Conservation (phyloP, 331 rosid species). For the Malus hybrid region DNA sequence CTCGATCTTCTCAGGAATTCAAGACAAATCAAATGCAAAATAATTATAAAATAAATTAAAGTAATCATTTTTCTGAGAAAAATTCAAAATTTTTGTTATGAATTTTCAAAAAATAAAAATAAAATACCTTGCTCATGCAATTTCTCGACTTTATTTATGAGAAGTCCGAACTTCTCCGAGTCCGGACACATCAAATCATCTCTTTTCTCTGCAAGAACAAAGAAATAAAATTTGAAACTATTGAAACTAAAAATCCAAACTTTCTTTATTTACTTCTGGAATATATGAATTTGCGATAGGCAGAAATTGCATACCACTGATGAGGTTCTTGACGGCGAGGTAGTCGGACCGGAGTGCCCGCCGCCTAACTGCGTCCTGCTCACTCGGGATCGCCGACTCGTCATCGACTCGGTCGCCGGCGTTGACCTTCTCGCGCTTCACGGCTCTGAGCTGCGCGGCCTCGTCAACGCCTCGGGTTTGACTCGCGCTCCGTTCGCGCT, state of each 20-base stretch:
- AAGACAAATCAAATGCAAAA: neutral
- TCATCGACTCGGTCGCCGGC: conserved; percentile 3
- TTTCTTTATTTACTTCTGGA: neutral
- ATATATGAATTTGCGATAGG: neutral
- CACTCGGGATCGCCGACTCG: conserved; percentile 12
- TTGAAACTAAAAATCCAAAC: neutral
- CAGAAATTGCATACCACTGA: conserved; percentile 28
- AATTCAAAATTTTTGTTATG: neutral
- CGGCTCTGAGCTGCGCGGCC: conserved; percentile 7
- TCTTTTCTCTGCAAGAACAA: conserved; percentile 38
- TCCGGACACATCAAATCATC: conserved; percentile 45
- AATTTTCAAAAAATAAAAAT: neutral
- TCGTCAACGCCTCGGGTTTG: conserved; percentile 1
- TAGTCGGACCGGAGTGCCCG: conserved; percentile 63
- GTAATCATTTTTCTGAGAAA: neutral
- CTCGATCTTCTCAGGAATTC: neutral
- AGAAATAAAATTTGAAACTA: neutral
- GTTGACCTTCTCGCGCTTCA: conserved; percentile 25
- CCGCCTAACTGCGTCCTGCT: conserved; percentile 34
- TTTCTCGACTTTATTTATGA: conserved; percentile 44
- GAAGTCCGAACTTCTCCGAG: conserved; percentile 35
- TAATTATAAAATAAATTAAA: neutral
- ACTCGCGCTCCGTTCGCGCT: neutral
- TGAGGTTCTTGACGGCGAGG: conserved; percentile 41
- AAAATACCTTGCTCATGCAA: conserved; percentile 53